phyloP scores from a whole-genome alignment of 164 flowering plant species.

The grape (Vitis vinifera) region DNA sequence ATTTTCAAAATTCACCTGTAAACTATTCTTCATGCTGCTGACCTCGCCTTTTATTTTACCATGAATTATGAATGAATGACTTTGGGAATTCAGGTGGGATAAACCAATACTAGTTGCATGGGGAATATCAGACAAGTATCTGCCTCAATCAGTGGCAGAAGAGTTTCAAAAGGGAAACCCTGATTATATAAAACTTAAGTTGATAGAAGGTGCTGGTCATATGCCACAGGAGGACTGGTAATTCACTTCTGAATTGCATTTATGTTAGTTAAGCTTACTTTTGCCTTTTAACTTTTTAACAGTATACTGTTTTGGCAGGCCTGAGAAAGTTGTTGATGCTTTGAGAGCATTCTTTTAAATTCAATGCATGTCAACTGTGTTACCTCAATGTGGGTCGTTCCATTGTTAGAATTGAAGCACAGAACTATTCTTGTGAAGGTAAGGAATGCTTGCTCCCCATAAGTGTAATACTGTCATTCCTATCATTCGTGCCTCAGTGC shows the following conservation, averaged over 20 bases:
- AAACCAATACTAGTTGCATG: conserved; percentile 77
- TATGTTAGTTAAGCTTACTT: background rate
- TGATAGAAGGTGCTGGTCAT: conserved; percentile 97
- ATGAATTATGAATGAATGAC: background rate
- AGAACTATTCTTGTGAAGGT: conserved; percentile 1
- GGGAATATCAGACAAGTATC: conserved; percentile 91
- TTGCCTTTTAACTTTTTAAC: background rate
- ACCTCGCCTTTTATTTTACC: background rate
- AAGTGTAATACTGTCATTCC: background rate
- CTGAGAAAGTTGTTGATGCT: conserved; percentile 91
- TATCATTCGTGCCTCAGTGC: no score
- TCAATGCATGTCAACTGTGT: background rate
- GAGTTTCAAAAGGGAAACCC: conserved; percentile 83
- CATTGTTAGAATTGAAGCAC: background rate
- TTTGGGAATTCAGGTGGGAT: conserved; percentile 64
- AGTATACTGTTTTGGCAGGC: conserved; percentile 50
- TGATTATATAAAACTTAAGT: conserved; percentile 43
- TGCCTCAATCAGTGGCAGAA: conserved; percentile 80
- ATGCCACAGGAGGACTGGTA: conserved; percentile 99
- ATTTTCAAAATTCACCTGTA: background rate
- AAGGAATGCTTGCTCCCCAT: background rate
- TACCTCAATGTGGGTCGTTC: background rate
- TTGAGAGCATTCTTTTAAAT: conserved; percentile 54
- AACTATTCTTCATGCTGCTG: background rate
- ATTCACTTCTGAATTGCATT: conserved; percentile 17